These are phyloP conservation scores for Chaetomiaceae sp. DNA, from an alignment of 2,329 filamentous ascomycete species.

Conservation along the genomic window DNA sequence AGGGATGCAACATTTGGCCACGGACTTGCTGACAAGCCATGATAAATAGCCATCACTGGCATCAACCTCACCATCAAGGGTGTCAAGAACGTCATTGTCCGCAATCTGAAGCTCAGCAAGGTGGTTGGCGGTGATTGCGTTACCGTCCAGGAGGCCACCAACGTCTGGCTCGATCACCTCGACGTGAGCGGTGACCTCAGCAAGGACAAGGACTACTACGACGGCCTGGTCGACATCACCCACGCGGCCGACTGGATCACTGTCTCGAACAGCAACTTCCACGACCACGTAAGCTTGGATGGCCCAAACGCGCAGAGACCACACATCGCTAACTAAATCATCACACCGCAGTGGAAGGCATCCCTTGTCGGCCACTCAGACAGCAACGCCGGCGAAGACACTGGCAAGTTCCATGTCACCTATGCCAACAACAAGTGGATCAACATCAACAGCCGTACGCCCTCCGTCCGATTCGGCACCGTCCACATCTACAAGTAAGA, in stretches of 20 bases:
- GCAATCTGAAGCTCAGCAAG: conserved; percentile 7
- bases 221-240: conserved; percentile 6
- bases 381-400: conserved; percentile 4
- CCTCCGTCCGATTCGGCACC: conserved; percentile 7
- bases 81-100: conserved; percentile 6
- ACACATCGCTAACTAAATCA: neutral
- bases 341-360: conserved; percentile 3
- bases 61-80: conserved; percentile 1
- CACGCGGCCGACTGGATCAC: conserved; percentile 4
- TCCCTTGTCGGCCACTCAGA: conserved; percentile 9
- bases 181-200: conserved; percentile 3
- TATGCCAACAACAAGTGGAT: conserved; percentile 7
- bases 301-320: neutral
- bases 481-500: conserved; percentile 6
- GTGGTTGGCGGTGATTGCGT: conserved; percentile 3
- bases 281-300: conserved; percentile 2
- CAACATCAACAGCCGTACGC: conserved; percentile 10
- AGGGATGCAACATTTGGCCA: neutral
- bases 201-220: conserved; percentile 6
- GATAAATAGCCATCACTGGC: neutral
- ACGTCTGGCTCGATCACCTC: conserved; percentile 8
- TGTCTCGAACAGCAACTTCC: conserved; percentile 4
- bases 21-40: neutral
- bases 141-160: conserved; percentile 2
- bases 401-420: conserved; percentile 6